These are phyloP conservation scores for Arabidopsis lyrata DNA, from an alignment of 441 rosid species.

Conservation along the genomic window DNA sequence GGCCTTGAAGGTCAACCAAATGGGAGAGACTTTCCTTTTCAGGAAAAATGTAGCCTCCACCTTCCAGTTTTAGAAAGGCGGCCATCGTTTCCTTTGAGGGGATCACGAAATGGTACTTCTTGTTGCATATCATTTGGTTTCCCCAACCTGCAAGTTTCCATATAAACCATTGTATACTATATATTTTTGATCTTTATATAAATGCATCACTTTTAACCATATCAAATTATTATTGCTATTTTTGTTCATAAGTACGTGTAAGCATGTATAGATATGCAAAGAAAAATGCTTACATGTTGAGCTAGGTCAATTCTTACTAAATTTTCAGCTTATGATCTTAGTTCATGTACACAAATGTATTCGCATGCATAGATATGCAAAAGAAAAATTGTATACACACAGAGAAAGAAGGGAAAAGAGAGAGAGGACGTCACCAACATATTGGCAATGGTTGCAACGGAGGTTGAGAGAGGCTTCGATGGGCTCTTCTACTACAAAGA, in stretches of 20 bases:
- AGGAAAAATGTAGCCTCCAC: slow-evolving; percentile 29
- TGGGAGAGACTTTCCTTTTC: slow-evolving; percentile 50
- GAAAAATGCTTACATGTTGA: not conserved
- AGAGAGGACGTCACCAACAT: slow-evolving; percentile 75
- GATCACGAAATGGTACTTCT: slow-evolving; percentile 87
- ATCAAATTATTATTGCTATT: slow-evolving; percentile 1
- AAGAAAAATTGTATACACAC: not conserved
- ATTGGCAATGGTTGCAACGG: slow-evolving; percentile 80
- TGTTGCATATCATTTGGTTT: slow-evolving; percentile 76
- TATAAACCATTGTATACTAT: not conserved
- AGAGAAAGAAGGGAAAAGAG: slow-evolving; percentile 19
- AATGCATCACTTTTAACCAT: not conserved
- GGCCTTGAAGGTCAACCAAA: slow-evolving; percentile 61
- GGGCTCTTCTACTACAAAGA: slow-evolving; percentile 78
- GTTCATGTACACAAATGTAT: not conserved
- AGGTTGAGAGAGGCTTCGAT: slow-evolving; percentile 54
- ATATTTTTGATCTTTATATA: slow-evolving; percentile 26
- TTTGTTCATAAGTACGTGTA: not conserved
- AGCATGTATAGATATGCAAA: slow-evolving; percentile 26
- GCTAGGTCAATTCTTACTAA: slow-evolving; percentile 2
- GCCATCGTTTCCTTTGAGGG: slow-evolving; percentile 69
- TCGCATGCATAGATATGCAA: slow-evolving; percentile 12
- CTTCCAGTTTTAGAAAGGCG: slow-evolving; percentile 54
- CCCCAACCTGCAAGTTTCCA: slow-evolving; percentile 75
- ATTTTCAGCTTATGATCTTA: not conserved